These are phyloP conservation scores for Bjerkandera adusta DNA, from an alignment of 1,284 basidiomycete genomes.

Conservation along the genomic window DNA sequence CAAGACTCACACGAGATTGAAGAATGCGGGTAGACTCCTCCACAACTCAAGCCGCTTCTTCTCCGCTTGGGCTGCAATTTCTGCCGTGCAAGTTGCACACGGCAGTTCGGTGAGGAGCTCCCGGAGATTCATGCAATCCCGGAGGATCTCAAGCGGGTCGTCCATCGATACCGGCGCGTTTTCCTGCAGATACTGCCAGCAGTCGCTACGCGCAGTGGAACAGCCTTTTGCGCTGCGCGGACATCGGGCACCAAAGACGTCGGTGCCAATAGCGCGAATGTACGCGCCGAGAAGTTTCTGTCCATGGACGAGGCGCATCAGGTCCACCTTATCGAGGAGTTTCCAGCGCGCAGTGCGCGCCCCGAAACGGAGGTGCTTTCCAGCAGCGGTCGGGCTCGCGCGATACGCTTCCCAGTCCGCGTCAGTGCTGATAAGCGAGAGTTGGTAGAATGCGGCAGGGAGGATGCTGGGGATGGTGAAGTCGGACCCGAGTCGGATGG, in stretches of 20 bases:
- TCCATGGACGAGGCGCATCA: constrained; percentile 31
- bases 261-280: constrained; percentile 30
- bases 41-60: constrained; percentile 32
- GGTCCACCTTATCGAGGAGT: constrained; percentile 29
- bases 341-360: constrained; percentile 31
- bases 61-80: constrained; percentile 28
- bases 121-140: constrained; percentile 30
- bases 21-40: constrained; percentile 30
- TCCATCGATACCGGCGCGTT: constrained; percentile 33
- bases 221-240: constrained; percentile 27
- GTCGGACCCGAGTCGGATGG: constrained; percentile 32
- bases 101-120: constrained; percentile 30
- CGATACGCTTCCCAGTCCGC: constrained; percentile 32
- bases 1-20: constrained; percentile 21
- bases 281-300: constrained; percentile 31
- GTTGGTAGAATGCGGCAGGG: constrained; percentile 34
- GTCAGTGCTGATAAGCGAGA: constrained; percentile 30
- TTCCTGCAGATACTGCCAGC: constrained; percentile 35
- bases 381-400: constrained; percentile 21
- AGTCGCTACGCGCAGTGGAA: constrained; percentile 28
- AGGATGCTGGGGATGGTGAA: constrained; percentile 31
- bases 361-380: constrained; percentile 31
- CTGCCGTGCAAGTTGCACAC: constrained; percentile 26
- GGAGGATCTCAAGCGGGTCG: constrained; percentile 31
- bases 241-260: constrained; percentile 29